These are phyloP conservation scores for Fraxinus sp. DNA, from an alignment of 305 asterid genomes.

Conservation along the genomic window DNA sequence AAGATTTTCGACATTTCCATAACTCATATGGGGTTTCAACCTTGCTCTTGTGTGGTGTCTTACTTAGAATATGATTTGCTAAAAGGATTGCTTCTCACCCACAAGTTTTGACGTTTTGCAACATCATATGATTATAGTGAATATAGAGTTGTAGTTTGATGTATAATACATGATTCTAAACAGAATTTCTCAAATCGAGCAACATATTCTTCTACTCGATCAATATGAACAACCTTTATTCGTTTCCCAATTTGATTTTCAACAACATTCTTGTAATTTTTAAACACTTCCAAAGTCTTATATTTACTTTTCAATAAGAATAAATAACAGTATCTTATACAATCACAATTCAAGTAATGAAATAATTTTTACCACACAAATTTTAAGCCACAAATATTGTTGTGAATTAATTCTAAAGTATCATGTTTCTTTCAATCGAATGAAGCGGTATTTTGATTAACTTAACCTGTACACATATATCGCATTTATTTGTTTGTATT, in stretches of 20 bases:
- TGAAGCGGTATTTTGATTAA: not conserved
- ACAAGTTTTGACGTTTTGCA: not conserved
- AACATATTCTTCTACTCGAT: not conserved
- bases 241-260: not conserved
- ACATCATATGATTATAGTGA: not conserved
- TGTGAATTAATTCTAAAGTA: too few species aligned
- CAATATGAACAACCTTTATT: not conserved
- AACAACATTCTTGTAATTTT: not conserved
- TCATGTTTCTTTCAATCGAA: not conserved
- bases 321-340: too few species aligned
- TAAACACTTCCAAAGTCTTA: not conserved
- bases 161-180: not conserved
- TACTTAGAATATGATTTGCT: not conserved
- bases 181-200: not conserved
- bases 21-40: not conserved
- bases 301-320: not conserved
- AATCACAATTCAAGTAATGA: not conserved
- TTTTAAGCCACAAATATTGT: too few species aligned
- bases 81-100: not conserved
- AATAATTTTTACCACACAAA: not conserved
- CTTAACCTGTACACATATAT: too few species aligned
- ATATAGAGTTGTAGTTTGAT: not conserved
- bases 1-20: not conserved
- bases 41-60: not conserved
- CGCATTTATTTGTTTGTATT: not conserved